Base-by-base conservation (phyloP, 768 basidiomycete genomes). In the Termitomyces bulborhizus region DNA sequence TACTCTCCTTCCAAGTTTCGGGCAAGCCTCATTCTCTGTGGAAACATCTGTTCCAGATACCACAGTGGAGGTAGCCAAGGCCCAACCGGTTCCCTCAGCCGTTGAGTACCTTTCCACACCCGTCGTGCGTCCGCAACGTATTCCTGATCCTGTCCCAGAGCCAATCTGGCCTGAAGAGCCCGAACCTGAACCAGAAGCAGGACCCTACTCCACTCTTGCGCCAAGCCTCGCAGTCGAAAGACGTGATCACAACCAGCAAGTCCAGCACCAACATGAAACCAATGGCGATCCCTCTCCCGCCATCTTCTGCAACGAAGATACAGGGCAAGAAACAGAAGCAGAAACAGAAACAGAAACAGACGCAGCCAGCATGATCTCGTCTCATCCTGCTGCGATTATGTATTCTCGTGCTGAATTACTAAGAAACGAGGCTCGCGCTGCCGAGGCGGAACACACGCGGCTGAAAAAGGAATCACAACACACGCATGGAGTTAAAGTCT, bases 391-490 rank as follows among this genome's bases (percentile, higher is more conserved):
- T 4, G 63, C 40, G 36, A 61, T 63, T 42, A 65, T 75, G 18
- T 71, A 65, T 36, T 47, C 54, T 8, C 69, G 62, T 46, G 78
- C 73, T 16, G 73, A 77, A 51, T 63, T 61, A 32, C 58, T 77
- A 37, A 65, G 78, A 51, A 61, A 69, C 43, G 63, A 76, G 57
- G 79, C 79, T 12, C 67, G 72, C 48, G 65, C 70, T 3, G 70
- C 71, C 48, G 74, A 76, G 53, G 65, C 59, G 50, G 62, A 68
- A 24, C 59, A 67, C 34, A 44, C 50, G 1, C 53, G 61, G 34
- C 60, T 76, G 18, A 63, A 70, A 42, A 57, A 55, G 7, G 57
- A 69, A 46, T 63, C 73, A 27, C 63, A 57, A 27, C 41, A 56
- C 39, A 74, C 76, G 55, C 70, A 49, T 56, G 41, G 71, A 24